phyloP scores from a whole-genome alignment of 495 filamentous ascomycete genomes.

The Talaromyces thailandensis region DNA sequence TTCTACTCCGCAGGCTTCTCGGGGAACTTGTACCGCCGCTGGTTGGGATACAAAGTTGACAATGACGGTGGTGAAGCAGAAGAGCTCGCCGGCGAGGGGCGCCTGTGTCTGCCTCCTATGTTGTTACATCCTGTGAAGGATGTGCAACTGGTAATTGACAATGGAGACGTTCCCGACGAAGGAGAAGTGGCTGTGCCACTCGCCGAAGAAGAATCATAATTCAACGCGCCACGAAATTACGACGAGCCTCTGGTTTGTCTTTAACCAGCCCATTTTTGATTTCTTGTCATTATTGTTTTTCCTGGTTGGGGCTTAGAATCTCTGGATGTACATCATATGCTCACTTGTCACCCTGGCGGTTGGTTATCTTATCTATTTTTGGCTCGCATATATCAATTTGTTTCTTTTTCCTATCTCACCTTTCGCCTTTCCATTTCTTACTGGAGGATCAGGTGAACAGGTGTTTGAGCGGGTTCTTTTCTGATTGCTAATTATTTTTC shows the following conservation, averaged over 20 bases:
- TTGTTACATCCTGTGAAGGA: conserved; percentile 90
- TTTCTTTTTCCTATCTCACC: neutral
- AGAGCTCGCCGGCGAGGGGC: conserved; percentile 65
- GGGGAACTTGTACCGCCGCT: conserved; percentile 73
- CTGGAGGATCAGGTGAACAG: neutral
- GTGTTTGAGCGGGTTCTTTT: neutral
- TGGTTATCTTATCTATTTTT: neutral
- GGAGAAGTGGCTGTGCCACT: neutral
- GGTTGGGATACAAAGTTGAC: conserved; percentile 78
- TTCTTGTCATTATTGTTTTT: neutral
- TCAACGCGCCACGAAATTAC: neutral
- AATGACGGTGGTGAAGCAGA: conserved; percentile 80
- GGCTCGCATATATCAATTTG: neutral
- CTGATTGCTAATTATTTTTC: neutral
- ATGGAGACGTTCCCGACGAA: conserved; percentile 8
- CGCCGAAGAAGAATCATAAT: neutral
- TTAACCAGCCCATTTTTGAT: neutral
- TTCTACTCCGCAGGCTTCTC: conserved; percentile 88
- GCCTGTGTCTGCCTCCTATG: conserved; percentile 92
- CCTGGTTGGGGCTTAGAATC: neutral
- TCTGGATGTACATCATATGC: conserved; percentile 1
- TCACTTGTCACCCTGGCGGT: neutral
- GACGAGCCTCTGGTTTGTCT: neutral
- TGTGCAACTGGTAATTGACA: conserved; percentile 67
- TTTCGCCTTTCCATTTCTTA: neutral